Conservation (phyloP, 305 asterid species). For the Solanum hybrid region DNA sequence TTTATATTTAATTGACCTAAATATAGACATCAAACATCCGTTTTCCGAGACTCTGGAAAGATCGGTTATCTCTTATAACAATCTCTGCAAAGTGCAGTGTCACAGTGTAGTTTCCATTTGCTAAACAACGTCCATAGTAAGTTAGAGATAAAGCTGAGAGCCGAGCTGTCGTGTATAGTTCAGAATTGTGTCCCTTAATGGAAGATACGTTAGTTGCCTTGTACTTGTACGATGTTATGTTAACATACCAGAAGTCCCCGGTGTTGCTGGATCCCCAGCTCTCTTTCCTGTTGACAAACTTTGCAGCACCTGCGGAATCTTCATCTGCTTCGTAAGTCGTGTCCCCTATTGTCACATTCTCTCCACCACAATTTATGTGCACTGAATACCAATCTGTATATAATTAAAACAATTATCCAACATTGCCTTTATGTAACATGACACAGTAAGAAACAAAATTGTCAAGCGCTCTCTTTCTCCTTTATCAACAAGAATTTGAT, state of each 20-base stretch:
- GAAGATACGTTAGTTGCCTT: constrained; percentile 19
- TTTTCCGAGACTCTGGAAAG: constrained; percentile 51
- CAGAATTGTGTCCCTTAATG: constrained; percentile 27
- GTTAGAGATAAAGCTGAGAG: constrained; percentile 62
- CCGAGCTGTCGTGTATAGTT: constrained; percentile 53
- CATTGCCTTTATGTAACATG: background rate
- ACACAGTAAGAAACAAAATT: background rate
- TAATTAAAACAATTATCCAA: background rate
- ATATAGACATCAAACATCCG: constrained; percentile 50
- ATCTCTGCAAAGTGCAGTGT: constrained; percentile 77
- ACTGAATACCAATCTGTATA: constrained; percentile 14
- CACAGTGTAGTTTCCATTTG: constrained; percentile 54
- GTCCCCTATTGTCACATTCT: constrained; percentile 1
- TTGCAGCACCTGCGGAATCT: constrained; percentile 16
- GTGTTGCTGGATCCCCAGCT: constrained; percentile 33
- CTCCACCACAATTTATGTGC: constrained; percentile 39
- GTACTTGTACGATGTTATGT: background rate
- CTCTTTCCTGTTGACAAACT: background rate
- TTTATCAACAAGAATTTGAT: background rate
- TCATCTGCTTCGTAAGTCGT: constrained; percentile 19
- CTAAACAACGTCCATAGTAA: constrained; percentile 57
- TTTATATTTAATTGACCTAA: constrained; percentile 16
- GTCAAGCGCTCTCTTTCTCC: background rate
- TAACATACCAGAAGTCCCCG: constrained; percentile 12
- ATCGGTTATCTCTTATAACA: constrained; percentile 32